Base-by-base conservation (phyloP, 257 asterid genomes). In the Voacanga thouarsii region DNA sequence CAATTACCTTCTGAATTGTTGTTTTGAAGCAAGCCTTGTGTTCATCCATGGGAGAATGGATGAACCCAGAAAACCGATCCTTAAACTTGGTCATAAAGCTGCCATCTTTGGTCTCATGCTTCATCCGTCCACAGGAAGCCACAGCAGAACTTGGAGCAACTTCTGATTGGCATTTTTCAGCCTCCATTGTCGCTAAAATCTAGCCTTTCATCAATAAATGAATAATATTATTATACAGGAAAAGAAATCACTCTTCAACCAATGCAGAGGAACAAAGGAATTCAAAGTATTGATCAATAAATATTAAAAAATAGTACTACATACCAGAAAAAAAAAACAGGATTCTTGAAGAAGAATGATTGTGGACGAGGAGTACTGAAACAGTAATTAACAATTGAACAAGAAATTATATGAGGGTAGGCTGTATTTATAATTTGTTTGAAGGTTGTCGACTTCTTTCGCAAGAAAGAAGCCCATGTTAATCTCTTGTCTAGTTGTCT, bases 21-120 rank as follows among this genome's bases (percentile, higher is more conserved):
- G 65, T 23, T 72, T 81, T 83, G 79, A 86, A 79, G 81, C 87
- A 83, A 75, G 77, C 30, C 74, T 76, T 86, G 81, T 83, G 89
- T 9, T 83, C 70, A 44, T 67, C 50, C 63, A 81, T 41, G 15
- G 87, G 83, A 0, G 82, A 59, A 23, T 76, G 60, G 37, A 83
- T 53, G 75, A 85, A 78, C 14, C 73, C 71, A 28, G 64, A 64
- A 64, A 81, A 65, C 12, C 53, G 72, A 59, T 51, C 71, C 84
- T 61, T 86, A n/a, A 83, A 60, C 14, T 80, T 85, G 57, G 24
- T 70, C 75, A 77, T 47, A 75, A 82, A 72, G 82, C 78, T 73
- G 30, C 76, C 72, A 4, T 71, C 80, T 4, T 63, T 65, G 16
- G 47, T 63, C 51, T 63, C 83, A 12, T 64, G 18, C 70, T 43